Conservation (phyloP, 331 rosid genomes). For the Cydonia oblonga region DNA sequence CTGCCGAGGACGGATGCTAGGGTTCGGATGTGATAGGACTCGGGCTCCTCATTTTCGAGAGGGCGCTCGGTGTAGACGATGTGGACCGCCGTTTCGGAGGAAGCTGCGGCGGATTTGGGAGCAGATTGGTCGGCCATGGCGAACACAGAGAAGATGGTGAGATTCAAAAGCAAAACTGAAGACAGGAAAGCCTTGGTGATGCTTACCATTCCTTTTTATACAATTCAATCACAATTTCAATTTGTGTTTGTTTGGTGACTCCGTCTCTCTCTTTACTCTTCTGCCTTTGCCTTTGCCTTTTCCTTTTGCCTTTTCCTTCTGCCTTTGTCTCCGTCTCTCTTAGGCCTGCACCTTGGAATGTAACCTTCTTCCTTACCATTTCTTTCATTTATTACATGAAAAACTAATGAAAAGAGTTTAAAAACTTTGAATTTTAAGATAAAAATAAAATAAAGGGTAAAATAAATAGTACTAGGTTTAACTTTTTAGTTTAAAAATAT, state of each 20-base stretch:
- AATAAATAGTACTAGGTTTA: too few species aligned
- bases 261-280: neutral
- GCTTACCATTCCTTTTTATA: neutral
- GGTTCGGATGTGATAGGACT: constrained; percentile 73
- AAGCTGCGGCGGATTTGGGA: constrained; percentile 25
- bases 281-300: neutral
- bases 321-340: too few species aligned
- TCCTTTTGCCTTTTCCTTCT: too few species aligned
- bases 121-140: constrained; percentile 38
- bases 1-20: constrained; percentile 56
- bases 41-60: constrained; percentile 46
- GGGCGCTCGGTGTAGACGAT: constrained; percentile 73
- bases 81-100: constrained; percentile 39
- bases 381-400: too few species aligned
- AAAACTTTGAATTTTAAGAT: too few species aligned
- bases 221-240: neutral
- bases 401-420: too few species aligned
- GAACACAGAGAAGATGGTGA: neutral
- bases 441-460: too few species aligned
- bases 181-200: neutral
- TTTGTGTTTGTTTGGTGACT: neutral
- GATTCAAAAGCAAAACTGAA: neutral
- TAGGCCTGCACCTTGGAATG: neutral
- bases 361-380: neutral
- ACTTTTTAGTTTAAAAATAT: too few species aligned